Conservation (phyloP, 805 yeast genomes). For the Candida arabinofermentans region DNA sequence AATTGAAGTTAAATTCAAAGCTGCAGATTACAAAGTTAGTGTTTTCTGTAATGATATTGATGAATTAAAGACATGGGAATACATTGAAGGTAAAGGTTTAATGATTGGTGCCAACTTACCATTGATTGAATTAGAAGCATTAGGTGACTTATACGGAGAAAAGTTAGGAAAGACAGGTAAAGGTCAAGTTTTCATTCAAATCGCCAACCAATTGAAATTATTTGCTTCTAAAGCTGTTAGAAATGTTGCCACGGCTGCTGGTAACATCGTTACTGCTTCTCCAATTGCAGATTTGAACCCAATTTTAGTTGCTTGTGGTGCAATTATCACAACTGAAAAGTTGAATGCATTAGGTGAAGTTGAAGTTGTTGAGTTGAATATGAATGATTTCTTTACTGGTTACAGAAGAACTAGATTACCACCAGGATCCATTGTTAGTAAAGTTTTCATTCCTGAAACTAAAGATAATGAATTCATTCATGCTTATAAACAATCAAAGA, state of each 20-base stretch:
- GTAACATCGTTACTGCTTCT: constrained; percentile 46
- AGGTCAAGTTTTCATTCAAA: constrained; percentile 35
- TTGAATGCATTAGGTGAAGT: constrained; percentile 25
- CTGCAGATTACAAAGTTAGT: constrained; percentile 36
- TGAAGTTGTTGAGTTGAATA: constrained; percentile 23
- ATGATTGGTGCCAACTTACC: constrained; percentile 40
- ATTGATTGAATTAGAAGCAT: constrained; percentile 35
- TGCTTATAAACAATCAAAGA: constrained; percentile 42
- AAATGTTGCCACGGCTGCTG: constrained; percentile 48
- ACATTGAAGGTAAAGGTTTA: constrained; percentile 39
- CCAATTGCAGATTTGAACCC: constrained; percentile 49
- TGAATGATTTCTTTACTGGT: constrained; percentile 41
- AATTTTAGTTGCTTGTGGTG: constrained; percentile 39
- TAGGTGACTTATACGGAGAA: constrained; percentile 29
- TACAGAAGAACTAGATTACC: constrained; percentile 40
- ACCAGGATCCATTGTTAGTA: constrained; percentile 32
- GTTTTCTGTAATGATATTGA: constrained; percentile 40
- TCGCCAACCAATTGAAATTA: constrained; percentile 38
- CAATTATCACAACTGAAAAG: constrained; percentile 34
- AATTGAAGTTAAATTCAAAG: constrained; percentile 42
- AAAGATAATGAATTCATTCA: constrained; percentile 33
- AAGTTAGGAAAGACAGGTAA: constrained; percentile 19
- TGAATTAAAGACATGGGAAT: constrained; percentile 34
- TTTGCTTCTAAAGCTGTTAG: constrained; percentile 48
- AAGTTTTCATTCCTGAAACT: constrained; percentile 39